Conservation (phyloP, 306 rosid species). For the Vigna hirtella region DNA sequence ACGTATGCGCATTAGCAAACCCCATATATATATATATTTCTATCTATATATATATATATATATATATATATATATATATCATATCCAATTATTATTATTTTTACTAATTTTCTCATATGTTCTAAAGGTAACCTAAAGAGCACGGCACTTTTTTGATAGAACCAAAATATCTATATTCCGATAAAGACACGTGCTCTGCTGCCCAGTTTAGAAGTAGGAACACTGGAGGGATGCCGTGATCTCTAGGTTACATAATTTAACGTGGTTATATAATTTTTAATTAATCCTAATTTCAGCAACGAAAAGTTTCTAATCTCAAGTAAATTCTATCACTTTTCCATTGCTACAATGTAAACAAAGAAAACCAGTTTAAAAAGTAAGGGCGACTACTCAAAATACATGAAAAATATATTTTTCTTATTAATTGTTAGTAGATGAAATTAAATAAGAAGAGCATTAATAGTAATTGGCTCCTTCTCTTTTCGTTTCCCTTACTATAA, state of each 20-base stretch:
- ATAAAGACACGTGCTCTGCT: constrained; percentile 2
- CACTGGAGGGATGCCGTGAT: background rate
- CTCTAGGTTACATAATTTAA: background rate
- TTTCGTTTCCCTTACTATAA: background rate
- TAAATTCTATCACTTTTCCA: background rate
- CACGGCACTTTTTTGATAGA: background rate
- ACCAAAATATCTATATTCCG: background rate
- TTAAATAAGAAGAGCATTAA: background rate
- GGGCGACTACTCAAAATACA: background rate
- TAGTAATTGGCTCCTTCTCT: background rate
- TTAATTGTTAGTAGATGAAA: background rate
- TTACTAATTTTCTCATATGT: background rate
- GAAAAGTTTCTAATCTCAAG: background rate
- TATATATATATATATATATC: too few relatives aligned
- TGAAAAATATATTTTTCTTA: background rate
- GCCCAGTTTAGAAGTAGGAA: background rate
- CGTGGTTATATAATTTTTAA: background rate
- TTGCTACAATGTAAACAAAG: background rate
- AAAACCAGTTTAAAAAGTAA: background rate
- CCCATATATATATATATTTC: too few relatives aligned
- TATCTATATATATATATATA: too few relatives aligned
- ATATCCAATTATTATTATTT: background rate
- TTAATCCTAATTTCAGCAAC: background rate
- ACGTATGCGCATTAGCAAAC: too few relatives aligned
- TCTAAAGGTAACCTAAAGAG: background rate